phyloP scores from a whole-genome alignment of 225 moss, liverwort and hornwort genomes.

The Lunularia cruciata region DNA sequence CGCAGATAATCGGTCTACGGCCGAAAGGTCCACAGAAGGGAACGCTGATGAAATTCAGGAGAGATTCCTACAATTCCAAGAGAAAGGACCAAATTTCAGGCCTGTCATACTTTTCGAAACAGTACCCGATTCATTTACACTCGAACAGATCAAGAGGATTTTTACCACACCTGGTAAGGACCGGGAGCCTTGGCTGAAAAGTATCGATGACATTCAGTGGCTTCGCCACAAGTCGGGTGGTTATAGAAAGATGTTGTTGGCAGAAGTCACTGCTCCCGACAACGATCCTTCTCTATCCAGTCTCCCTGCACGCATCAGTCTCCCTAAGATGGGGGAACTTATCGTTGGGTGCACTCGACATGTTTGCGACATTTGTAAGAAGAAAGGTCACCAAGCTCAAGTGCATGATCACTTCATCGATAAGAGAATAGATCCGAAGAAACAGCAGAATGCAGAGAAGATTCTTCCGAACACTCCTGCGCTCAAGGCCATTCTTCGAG shows the following conservation, averaged over 20 bases:
- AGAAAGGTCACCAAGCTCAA: slow-evolving; percentile 13
- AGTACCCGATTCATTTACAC: slow-evolving; percentile 21
- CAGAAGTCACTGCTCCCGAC: slow-evolving; percentile 22
- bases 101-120: slow-evolving; percentile 15
- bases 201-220: slow-evolving; percentile 24
- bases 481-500: slow-evolving; percentile 17
- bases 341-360: slow-evolving; percentile 25
- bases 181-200: slow-evolving; percentile 14
- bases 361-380: slow-evolving; percentile 15
- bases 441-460: not conserved
- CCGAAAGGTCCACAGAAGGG: not conserved
- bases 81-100: slow-evolving; percentile 20
- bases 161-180: slow-evolving; percentile 2
- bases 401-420: slow-evolving; percentile 13
- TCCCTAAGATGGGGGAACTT: slow-evolving; percentile 13
- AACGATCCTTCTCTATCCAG: slow-evolving; percentile 8
- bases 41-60: not conserved
- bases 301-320: slow-evolving; percentile 13
- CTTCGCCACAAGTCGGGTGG: slow-evolving; percentile 22
- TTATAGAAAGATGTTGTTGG: slow-evolving; percentile 16
- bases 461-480: slow-evolving; percentile 14
- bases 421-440: slow-evolving; percentile 12
- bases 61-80: slow-evolving; percentile 19
- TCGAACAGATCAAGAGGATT: slow-evolving; percentile 16
- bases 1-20: not conserved